These are phyloP conservation scores for Gossypium raimondii DNA, from an alignment of 345 rosid species.

Conservation along the genomic window DNA sequence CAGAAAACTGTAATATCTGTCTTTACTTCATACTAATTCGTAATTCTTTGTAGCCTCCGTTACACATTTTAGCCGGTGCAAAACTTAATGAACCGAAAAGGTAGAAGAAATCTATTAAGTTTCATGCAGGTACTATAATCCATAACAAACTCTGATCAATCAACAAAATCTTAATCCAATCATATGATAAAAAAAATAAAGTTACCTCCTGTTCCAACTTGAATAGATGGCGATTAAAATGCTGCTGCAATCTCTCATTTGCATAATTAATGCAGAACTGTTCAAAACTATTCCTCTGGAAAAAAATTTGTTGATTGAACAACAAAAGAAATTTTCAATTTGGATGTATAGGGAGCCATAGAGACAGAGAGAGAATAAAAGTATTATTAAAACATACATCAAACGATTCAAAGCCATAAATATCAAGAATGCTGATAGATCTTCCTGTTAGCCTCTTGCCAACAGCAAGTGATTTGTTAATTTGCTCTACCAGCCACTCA, in stretches of 20 bases:
- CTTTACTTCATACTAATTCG: not conserved
- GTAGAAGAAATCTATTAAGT: conserved; percentile 9
- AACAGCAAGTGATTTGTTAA: conserved; percentile 90
- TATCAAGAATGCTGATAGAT: conserved; percentile 98
- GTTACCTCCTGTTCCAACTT: conserved; percentile 97
- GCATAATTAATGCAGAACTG: conserved; percentile 99
- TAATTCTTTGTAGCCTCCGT: not conserved
- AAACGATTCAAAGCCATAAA: conserved; percentile 98
- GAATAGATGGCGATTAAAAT: conserved; percentile 94
- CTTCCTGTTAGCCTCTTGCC: conserved; percentile 93
- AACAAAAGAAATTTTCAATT: not conserved
- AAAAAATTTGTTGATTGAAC: conserved; percentile 17
- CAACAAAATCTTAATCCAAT: not conserved
- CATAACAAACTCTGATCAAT: not conserved
- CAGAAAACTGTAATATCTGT: not conserved
- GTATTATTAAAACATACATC: conserved; percentile 48
- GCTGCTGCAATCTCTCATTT: conserved; percentile 98
- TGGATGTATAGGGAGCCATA: conserved; percentile 4
- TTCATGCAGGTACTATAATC: not conserved
- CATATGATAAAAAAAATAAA: conserved; percentile 6
- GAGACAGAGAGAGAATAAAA: conserved; percentile 15
- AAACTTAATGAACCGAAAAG: conserved; percentile 1
- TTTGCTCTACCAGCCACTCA: conserved; percentile 95
- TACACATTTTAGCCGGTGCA: not conserved
- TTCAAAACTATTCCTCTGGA: conserved; percentile 96